These are phyloP conservation scores for Populus tremula DNA, from an alignment of 345 rosid genomes.

Conservation along the genomic window DNA sequence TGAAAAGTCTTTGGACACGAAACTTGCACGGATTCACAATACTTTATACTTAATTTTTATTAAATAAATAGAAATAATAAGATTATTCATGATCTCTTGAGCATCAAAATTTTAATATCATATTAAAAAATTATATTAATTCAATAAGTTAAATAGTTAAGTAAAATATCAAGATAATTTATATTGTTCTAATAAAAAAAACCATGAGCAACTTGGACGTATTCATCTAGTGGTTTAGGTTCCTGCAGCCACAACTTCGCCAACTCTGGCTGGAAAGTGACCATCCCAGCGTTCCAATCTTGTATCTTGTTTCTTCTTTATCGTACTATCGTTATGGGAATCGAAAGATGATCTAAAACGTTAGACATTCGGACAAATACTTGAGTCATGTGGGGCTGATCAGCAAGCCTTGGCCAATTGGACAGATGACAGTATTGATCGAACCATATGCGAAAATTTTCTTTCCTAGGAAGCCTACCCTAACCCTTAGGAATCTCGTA, in stretches of 20 bases:
- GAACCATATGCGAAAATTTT: neutral
- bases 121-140: too few species aligned
- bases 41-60: too few species aligned
- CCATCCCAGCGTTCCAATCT: neutral
- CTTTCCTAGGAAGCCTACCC: neutral
- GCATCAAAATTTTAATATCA: too few species aligned
- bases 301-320: conserved; percentile 3
- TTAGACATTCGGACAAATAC: neutral
- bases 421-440: neutral
- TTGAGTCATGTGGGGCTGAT: neutral
- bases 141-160: too few species aligned
- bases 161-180: too few species aligned
- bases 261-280: neutral
- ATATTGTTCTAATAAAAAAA: too few species aligned
- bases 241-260: neutral
- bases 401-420: neutral
- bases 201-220: neutral
- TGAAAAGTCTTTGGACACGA: too few species aligned
- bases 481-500: neutral
- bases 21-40: too few species aligned
- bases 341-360: neutral
- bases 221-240: conserved; percentile 10
- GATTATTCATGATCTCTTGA: too few species aligned
- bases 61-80: too few species aligned
- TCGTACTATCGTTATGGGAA: neutral